A percentile compares a stretch with the other conserved stretches of the same genome.
These are phyloP conservation scores for Aureobasidium sp. DNA, from an alignment of 2,329 filamentous ascomycete species.

Conservation along the genomic window DNA sequence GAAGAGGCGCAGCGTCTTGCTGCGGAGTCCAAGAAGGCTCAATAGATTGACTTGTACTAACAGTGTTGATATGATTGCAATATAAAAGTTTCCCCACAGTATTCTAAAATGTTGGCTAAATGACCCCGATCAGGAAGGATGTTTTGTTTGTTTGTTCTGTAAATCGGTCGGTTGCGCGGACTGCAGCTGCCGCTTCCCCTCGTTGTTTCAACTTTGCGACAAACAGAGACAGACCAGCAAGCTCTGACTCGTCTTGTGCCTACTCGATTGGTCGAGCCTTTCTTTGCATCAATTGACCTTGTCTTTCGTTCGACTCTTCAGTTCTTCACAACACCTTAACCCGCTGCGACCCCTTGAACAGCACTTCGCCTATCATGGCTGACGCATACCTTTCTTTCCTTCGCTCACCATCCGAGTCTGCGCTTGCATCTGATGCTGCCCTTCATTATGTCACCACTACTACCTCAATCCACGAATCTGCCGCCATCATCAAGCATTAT, in stretches of 20 bases:
- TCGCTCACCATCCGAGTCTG: slow-evolving; percentile 35
- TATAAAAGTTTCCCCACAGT: not conserved
- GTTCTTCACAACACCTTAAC: not conserved
- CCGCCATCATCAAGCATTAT: slow-evolving; percentile 78
- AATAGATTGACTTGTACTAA: not conserved
- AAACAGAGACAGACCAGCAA: not conserved
- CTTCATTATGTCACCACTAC: slow-evolving; percentile 85
- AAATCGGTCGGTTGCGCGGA: not conserved
- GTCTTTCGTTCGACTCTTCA: not conserved
- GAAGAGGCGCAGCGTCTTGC: slow-evolving; percentile 23
- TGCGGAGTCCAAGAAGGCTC: slow-evolving; percentile 19
- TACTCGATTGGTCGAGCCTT: not conserved
- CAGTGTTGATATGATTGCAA: not conserved
- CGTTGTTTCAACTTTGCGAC: slow-evolving; percentile 8
- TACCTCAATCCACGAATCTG: slow-evolving; percentile 61
- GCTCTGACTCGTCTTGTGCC: not conserved
- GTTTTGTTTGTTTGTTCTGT: not conserved
- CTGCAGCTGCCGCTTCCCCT: slow-evolving; percentile 1
- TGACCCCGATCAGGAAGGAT: not conserved
- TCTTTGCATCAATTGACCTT: not conserved
- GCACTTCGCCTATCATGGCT: slow-evolving; percentile 28
- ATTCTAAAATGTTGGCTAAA: not conserved
- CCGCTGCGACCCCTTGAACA: not conserved
- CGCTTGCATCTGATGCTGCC: slow-evolving; percentile 39
- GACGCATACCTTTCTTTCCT: slow-evolving; percentile 41